Conservation (phyloP, 192 early-diverging fungal genomes). For the Funneliformis mosseae region DNA sequence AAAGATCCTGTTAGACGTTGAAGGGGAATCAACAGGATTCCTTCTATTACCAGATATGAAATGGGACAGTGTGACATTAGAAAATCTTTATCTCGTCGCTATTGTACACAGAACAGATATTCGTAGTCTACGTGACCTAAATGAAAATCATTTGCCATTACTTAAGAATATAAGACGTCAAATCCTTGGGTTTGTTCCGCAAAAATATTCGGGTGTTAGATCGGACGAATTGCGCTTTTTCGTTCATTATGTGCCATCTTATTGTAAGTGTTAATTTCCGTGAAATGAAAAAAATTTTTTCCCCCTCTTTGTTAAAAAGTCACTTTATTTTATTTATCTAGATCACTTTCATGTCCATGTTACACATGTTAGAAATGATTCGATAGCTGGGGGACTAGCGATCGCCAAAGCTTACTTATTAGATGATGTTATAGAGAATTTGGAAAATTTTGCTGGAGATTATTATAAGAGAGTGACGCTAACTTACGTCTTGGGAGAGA, state of each 20-base stretch:
- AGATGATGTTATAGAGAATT: slow-evolving; percentile 70
- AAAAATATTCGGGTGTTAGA: slow-evolving; percentile 49
- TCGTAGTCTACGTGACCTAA: slow-evolving; percentile 66
- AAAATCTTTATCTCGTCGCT: slow-evolving; percentile 68
- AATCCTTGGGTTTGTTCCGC: slow-evolving; percentile 46
- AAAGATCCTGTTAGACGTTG: slow-evolving; percentile 63
- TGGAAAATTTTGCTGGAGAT: slow-evolving; percentile 58
- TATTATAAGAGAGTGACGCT: slow-evolving; percentile 70
- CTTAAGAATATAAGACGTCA: slow-evolving; percentile 65
- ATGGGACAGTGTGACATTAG: slow-evolving; percentile 67
- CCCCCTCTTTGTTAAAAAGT: neutral
- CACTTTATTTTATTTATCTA: slow-evolving; percentile 14
- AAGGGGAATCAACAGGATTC: slow-evolving; percentile 65
- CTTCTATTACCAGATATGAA: slow-evolving; percentile 81
- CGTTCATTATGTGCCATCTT: slow-evolving; percentile 81
- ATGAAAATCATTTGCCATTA: slow-evolving; percentile 57
- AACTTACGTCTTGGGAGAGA: slow-evolving; percentile 62
- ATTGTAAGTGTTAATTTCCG: slow-evolving; percentile 51
- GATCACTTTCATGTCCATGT: slow-evolving; percentile 81
- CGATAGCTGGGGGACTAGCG: slow-evolving; percentile 54
- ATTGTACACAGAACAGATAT: slow-evolving; percentile 61
- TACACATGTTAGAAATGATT: slow-evolving; percentile 62
- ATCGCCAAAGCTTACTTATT: slow-evolving; percentile 72
- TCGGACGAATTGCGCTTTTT: slow-evolving; percentile 67
- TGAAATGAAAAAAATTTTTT: neutral